Percentiles rank a stretch among this genome's conserved stretches.
Evolutionary conservation across 257 asterid genomes (phyloP).

Genomic region (Knoxia roxburghii): DNA sequence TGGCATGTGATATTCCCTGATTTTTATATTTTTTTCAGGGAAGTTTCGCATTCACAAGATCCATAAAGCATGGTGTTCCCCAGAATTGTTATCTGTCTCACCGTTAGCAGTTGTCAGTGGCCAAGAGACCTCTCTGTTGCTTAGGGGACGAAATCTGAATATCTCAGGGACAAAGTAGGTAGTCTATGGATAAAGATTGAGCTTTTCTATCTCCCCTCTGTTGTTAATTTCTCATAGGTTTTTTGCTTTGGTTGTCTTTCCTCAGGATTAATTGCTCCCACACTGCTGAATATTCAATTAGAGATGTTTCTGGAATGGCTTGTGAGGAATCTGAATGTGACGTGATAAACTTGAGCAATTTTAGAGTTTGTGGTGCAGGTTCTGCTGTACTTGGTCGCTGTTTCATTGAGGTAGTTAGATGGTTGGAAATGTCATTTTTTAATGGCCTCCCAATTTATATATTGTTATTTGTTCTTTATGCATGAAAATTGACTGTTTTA

Average conservation of each 20-base stretch:
- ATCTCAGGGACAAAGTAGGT: constrained; percentile 57
- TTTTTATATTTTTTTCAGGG: constrained; percentile 38
- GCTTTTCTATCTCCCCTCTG: not conserved
- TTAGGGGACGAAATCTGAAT: constrained; percentile 53
- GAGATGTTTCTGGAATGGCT: constrained; percentile 27
- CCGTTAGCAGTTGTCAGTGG: constrained; percentile 81
- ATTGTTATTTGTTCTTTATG: not conserved
- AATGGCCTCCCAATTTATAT: not conserved
- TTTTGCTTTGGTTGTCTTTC: constrained; percentile 14
- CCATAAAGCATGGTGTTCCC: constrained; percentile 43
- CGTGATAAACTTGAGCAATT: constrained; percentile 45
- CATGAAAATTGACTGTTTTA: constrained; percentile 4
- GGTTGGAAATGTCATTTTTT: not conserved
- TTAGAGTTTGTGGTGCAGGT: constrained; percentile 35
- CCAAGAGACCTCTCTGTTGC: constrained; percentile 56
- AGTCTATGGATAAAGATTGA: not conserved
- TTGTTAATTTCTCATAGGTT: not conserved
- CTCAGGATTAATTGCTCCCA: constrained; percentile 75
- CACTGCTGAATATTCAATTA: constrained; percentile 34
- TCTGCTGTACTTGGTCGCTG: constrained; percentile 57
- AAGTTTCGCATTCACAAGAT: constrained; percentile 51
- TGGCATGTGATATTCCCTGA: constrained; percentile 10
- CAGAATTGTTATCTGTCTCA: constrained; percentile 56
- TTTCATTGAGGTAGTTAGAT: constrained; percentile 67
- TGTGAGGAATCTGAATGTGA: constrained; percentile 32